Conservation (phyloP, 2,329 filamentous ascomycete genomes). For the Coniochaeta sp. region DNA sequence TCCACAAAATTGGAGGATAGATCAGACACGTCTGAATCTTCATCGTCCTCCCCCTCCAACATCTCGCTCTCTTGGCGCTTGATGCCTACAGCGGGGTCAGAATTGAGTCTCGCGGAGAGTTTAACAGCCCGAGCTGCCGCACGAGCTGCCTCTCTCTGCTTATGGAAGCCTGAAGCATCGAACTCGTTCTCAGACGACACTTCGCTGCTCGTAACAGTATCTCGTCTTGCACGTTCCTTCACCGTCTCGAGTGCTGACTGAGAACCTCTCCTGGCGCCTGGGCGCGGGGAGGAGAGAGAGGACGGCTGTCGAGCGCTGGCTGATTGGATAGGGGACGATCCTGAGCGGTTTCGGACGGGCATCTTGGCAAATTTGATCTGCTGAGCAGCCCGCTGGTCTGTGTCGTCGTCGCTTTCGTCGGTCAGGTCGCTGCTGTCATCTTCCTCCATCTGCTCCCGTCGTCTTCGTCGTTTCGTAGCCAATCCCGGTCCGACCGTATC, state of each 20-base stretch:
- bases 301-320: slow-evolving; percentile 52
- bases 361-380: slow-evolving; percentile 96
- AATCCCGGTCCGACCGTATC: slow-evolving; percentile 63
- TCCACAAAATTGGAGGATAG: slow-evolving; percentile 59
- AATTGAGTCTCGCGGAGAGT: slow-evolving; percentile 45
- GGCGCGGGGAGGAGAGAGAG: slow-evolving; percentile 38
- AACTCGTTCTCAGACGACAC: slow-evolving; percentile 78
- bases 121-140: slow-evolving; percentile 48
- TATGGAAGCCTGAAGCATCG: slow-evolving; percentile 58
- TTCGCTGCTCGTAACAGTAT: slow-evolving; percentile 76
- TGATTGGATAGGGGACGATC: slow-evolving; percentile 76
- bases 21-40: slow-evolving; percentile 55
- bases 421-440: slow-evolving; percentile 81
- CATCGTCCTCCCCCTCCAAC: slow-evolving; percentile 48
- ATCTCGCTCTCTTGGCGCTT: slow-evolving; percentile 40
- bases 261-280: slow-evolving; percentile 54
- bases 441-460: slow-evolving; percentile 71
- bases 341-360: slow-evolving; percentile 78
- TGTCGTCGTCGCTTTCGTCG: slow-evolving; percentile 77
- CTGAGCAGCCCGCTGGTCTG: slow-evolving; percentile 66
- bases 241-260: slow-evolving; percentile 64
- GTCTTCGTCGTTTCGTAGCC: slow-evolving; percentile 57
- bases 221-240: slow-evolving; percentile 61
- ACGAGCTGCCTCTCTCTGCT: slow-evolving; percentile 53
- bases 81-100: slow-evolving; percentile 35